phyloP scores from a whole-genome alignment of 257 asterid genomes.

The Capsicum rhomboideum region DNA sequence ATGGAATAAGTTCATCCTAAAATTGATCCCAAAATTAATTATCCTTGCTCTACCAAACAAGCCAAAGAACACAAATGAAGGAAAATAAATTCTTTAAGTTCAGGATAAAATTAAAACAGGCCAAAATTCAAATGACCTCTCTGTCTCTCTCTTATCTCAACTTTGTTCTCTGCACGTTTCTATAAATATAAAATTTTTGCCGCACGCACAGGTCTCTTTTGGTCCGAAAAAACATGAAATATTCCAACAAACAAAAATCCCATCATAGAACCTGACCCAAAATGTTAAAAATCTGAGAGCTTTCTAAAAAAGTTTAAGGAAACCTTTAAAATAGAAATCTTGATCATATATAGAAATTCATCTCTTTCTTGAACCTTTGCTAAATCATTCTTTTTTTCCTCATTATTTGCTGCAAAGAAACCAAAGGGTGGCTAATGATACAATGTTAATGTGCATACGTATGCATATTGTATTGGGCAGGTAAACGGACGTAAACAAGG shows the following conservation, averaged over 20 bases:
- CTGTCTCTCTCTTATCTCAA: not conserved
- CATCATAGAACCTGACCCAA: constrained; percentile 35
- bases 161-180: constrained; percentile 34
- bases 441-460: not conserved
- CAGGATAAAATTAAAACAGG: not conserved
- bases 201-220: not conserved
- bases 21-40: too few species aligned
- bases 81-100: not conserved
- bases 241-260: constrained; percentile 64
- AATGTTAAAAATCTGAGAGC: not conserved
- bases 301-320: not conserved
- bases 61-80: not conserved
- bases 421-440: not conserved
- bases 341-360: not conserved
- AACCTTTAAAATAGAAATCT: not conserved
- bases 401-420: not conserved
- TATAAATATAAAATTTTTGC: constrained; percentile 3
- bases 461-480: not conserved
- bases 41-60: too few species aligned
- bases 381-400: not conserved
- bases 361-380: constrained; percentile 4
- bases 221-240: constrained; percentile 39
- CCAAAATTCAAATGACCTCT: not conserved
- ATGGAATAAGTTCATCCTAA: too few species aligned
- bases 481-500: too few species aligned